These are phyloP conservation scores for Beauveria pseudobassiana DNA, from an alignment of 2,329 filamentous ascomycete genomes.

Conservation along the genomic window DNA sequence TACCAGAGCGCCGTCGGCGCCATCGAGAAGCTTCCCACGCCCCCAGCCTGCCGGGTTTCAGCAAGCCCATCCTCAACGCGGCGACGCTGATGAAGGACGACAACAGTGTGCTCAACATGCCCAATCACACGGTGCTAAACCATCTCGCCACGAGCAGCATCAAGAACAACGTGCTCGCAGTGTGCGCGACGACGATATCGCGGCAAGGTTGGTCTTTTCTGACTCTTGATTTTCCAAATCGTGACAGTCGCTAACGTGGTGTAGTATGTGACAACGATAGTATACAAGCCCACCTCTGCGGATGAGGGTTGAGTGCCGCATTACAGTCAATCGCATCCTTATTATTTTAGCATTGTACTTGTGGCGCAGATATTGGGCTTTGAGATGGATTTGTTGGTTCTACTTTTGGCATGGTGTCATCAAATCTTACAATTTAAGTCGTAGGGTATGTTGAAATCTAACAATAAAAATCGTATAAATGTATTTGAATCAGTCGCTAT, in stretches of 20 bases:
- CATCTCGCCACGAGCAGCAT: slow-evolving; percentile 97
- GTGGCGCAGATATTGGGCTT: slow-evolving; percentile 5
- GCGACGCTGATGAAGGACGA: slow-evolving; percentile 93
- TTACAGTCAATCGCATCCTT: neutral
- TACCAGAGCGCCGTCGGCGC: slow-evolving; percentile 70
- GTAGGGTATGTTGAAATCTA: neutral
- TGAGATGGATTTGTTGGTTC: neutral
- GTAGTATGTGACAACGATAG: slow-evolving; percentile 93
- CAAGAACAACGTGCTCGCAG: slow-evolving; percentile 90
- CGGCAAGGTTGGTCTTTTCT: slow-evolving; percentile 60
- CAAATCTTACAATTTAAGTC: neutral
- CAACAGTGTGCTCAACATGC: slow-evolving; percentile 92
- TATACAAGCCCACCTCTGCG: slow-evolving; percentile 82
- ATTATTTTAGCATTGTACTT: neutral
- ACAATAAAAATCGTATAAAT: neutral
- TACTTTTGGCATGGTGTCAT: neutral
- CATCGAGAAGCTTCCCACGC: slow-evolving; percentile 71
- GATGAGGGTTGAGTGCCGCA: slow-evolving; percentile 33
- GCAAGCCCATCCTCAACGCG: slow-evolving; percentile 90
- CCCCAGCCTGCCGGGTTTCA: slow-evolving; percentile 80
- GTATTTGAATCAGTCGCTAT: neutral
- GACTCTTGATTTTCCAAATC: neutral
- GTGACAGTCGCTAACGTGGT: neutral
- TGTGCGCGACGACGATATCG: slow-evolving; percentile 96
- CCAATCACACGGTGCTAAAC: slow-evolving; percentile 94